Base-by-base conservation (phyloP, 768 basidiomycete genomes). In the Amanita phalloides region DNA sequence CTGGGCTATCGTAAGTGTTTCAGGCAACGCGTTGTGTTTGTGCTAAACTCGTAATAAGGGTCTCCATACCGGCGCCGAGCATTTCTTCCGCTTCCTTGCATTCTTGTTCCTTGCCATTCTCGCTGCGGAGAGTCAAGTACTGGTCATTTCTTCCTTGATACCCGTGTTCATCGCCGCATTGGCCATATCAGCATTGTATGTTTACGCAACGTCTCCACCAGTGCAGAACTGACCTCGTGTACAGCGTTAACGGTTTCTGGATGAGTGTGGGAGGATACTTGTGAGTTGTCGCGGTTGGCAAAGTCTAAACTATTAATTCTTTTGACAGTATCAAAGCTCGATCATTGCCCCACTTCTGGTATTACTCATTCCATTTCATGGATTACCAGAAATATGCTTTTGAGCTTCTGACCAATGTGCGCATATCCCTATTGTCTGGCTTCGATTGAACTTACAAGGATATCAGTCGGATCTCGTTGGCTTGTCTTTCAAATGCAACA, bases 101-200 rank as follows among this genome's bases (percentile, higher is more conserved):
- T 75, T 77, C 60, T 63, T 83, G 5, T 81, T 73, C 63, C 64
- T 83, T 20, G 75, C 74, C 0, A 68, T 82, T 26, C 65, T 75
- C 32, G 70, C 70, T 1, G 79, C 79, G 0, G 79, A 79, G 58
- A 71, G 71, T 49, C 77, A 78, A 56, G 71, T 74, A 3, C 58
- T 75, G 13, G 60, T 82, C 11, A 60, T 82, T 28, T 75, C 79
- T 0, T 67, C 77, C 0, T 50, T 74, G 8, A 51, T 82, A 2
- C 81, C 81, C 0, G 71, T 80, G 25, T 82, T 82, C 51, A 78
- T 82, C 14, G 79, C 79, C 0, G 74, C 80, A 4, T 65, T 83
- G 5, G 80, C 80, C 0, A 68, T 82, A 6, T 66, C 70, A 10
- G 69, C 72, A 6, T 81, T 79, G 38, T 39, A 39, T 1, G 38